Evolutionary conservation across 352 stramenopile species (phyloP).

Genomic region (Peronospora destructor): DNA sequence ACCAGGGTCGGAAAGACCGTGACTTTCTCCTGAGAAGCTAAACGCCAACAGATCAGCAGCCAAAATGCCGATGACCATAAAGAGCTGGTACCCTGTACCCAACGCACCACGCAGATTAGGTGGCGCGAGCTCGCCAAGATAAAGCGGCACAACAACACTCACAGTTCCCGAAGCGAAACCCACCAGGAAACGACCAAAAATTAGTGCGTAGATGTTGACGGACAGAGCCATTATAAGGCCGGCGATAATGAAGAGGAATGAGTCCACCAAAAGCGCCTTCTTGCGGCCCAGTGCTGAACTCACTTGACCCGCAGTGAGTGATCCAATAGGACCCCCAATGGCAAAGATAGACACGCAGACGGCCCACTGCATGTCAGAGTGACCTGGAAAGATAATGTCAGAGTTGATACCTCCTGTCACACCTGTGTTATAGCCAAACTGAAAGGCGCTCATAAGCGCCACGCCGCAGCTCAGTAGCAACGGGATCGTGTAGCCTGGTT

Average conservation of each 20-base stretch:
- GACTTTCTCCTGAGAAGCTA: slow-evolving; percentile 46
- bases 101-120: slow-evolving; percentile 66
- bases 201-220: slow-evolving; percentile 67
- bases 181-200: slow-evolving; percentile 60
- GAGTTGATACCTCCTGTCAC: slow-evolving; percentile 61
- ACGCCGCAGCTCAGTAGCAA: slow-evolving; percentile 61
- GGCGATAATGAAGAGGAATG: slow-evolving; percentile 58
- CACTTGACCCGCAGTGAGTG: slow-evolving; percentile 49
- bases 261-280: slow-evolving; percentile 52
- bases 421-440: slow-evolving; percentile 74
- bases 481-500: slow-evolving; percentile 60
- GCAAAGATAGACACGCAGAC: slow-evolving; percentile 66
- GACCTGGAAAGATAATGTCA: slow-evolving; percentile 53
- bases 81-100: slow-evolving; percentile 69
- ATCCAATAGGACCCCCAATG: slow-evolving; percentile 54
- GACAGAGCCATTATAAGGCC: slow-evolving; percentile 52
- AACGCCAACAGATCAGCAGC: slow-evolving; percentile 48
- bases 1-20: slow-evolving; percentile 46
- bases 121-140: slow-evolving; percentile 59
- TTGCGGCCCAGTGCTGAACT: slow-evolving; percentile 53
- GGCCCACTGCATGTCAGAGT: slow-evolving; percentile 58
- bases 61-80: slow-evolving; percentile 64
- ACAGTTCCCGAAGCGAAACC: slow-evolving; percentile 62
- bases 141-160: slow-evolving; percentile 66
- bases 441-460: slow-evolving; percentile 59